These are phyloP conservation scores for Phyllosticta paracitricarpa DNA, from an alignment of 2,329 filamentous ascomycete species.

Conservation along the genomic window DNA sequence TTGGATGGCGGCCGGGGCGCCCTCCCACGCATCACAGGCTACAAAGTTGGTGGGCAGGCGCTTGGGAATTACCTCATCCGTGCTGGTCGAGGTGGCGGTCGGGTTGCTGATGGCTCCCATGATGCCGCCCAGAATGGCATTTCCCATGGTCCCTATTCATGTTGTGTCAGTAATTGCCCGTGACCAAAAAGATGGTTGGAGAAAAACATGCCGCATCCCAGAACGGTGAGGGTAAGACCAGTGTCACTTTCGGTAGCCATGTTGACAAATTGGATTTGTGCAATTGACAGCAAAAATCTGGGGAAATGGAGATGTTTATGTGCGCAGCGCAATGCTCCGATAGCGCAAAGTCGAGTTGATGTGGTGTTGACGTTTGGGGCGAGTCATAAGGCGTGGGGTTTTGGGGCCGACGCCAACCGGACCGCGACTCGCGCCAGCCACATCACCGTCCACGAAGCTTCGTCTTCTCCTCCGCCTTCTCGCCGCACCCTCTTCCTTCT, in stretches of 20 bases:
- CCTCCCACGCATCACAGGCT: slow-evolving; percentile 64
- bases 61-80: slow-evolving; percentile 34
- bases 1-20: slow-evolving; percentile 59
- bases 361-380: not conserved
- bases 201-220: slow-evolving; percentile 62
- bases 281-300: not conserved
- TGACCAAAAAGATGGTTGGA: not conserved
- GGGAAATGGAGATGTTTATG: not conserved
- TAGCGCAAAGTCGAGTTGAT: not conserved
- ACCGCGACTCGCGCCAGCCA: not conserved
- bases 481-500: not conserved
- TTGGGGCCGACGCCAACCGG: slow-evolving; percentile 8
- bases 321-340: not conserved
- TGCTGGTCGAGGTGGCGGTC: slow-evolving; percentile 28
- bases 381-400: not conserved
- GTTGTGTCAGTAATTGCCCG: not conserved
- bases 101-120: slow-evolving; percentile 54
- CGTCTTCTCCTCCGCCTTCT: not conserved
- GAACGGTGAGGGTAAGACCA: slow-evolving; percentile 61
- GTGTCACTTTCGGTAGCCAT: slow-evolving; percentile 15
- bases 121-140: slow-evolving; percentile 73
- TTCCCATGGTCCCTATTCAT: slow-evolving; percentile 65
- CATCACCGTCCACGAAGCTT: not conserved
- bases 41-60: slow-evolving; percentile 66
- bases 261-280: not conserved